Evolutionary conservation across 2,329 filamentous ascomycete species (phyloP).

Genomic region (Coleophoma eucalyptorum): DNA sequence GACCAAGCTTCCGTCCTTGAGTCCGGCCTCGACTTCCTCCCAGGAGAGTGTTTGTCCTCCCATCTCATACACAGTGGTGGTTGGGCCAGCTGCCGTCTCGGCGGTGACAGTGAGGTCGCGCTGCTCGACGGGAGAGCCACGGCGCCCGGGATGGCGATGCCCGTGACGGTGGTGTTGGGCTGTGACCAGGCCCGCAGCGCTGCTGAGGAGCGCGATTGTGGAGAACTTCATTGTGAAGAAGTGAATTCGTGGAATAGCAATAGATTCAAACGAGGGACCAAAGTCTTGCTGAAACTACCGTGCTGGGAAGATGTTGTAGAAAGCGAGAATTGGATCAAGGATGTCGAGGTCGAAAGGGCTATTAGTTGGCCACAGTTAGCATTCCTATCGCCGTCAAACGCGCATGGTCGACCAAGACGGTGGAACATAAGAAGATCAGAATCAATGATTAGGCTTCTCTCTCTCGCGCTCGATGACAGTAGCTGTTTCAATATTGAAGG

Average conservation of each 20-base stretch:
- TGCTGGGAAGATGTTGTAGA: conserved; percentile 2
- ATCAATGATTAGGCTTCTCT: too few relatives aligned
- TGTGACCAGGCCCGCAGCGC: conserved; percentile 42
- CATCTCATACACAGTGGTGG: conserved; percentile 68
- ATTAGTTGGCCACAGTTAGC: conserved; percentile 13
- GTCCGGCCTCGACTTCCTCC: conserved; percentile 65
- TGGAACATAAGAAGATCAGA: too few relatives aligned
- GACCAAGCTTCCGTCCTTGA: conserved; percentile 68
- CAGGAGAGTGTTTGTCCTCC: conserved; percentile 57
- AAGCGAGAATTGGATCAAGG: conserved; percentile 7
- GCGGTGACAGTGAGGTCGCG: conserved; percentile 29
- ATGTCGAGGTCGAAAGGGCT: conserved; percentile 9
- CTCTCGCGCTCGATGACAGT: too few relatives aligned
- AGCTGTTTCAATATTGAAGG: too few relatives aligned
- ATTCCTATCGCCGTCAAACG: conserved; percentile 5
- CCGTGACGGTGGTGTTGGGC: conserved; percentile 58
- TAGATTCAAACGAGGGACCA: conserved; percentile 3
- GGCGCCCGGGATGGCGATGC: conserved; percentile 55
- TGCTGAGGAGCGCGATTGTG: conserved; percentile 20
- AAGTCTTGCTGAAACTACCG: conserved; percentile 2
- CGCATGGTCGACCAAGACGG: not conserved
- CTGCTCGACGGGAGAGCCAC: conserved; percentile 37
- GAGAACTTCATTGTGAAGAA: conserved; percentile 30
- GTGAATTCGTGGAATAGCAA: conserved; percentile 21
- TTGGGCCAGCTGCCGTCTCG: conserved; percentile 50